Conservation (phyloP, 192 early-diverging fungal genomes). For the Haplosporangium gracile region DNA sequence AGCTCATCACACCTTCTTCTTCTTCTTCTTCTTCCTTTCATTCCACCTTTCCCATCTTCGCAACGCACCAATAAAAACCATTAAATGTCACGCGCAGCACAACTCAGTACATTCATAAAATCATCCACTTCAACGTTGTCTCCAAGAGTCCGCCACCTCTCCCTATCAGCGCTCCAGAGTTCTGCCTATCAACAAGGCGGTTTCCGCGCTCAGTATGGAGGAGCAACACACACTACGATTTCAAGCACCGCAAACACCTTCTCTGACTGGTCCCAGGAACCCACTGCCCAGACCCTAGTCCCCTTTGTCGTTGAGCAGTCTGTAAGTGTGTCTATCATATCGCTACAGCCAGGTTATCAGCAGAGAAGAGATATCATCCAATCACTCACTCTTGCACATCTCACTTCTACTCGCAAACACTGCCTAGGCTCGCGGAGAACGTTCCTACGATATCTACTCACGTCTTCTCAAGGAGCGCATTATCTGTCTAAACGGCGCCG, state of each 20-base stretch:
- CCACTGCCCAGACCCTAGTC: conserved; percentile 60
- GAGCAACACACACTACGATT: background rate
- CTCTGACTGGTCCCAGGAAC: conserved; percentile 50
- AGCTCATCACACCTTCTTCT: background rate
- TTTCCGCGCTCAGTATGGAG: conserved; percentile 12
- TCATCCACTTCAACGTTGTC: conserved; percentile 15
- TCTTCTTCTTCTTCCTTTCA: background rate
- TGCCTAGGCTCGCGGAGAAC: conserved; percentile 82
- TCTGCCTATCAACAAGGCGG: background rate
- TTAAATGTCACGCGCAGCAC: conserved; percentile 28
- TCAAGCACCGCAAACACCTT: conserved; percentile 12
- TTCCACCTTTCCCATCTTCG: background rate
- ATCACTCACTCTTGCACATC: background rate
- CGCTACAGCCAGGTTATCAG: background rate
- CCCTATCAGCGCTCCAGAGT: conserved; percentile 10
- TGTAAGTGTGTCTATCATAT: conserved; percentile 43
- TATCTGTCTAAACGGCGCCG: conserved; percentile 93
- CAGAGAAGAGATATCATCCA: background rate
- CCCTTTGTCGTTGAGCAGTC: conserved; percentile 78
- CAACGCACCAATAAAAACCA: background rate
- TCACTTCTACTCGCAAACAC: background rate
- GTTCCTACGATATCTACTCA: conserved; percentile 98
- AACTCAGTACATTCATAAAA: conserved; percentile 19
- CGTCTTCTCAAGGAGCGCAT: conserved; percentile 97
- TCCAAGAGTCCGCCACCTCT: conserved; percentile 12